Evolutionary conservation across 345 rosid genomes (phyloP), one percentile per base, ranked within the genome.

Genomic region (Mallotus nudiflorus): DNA sequence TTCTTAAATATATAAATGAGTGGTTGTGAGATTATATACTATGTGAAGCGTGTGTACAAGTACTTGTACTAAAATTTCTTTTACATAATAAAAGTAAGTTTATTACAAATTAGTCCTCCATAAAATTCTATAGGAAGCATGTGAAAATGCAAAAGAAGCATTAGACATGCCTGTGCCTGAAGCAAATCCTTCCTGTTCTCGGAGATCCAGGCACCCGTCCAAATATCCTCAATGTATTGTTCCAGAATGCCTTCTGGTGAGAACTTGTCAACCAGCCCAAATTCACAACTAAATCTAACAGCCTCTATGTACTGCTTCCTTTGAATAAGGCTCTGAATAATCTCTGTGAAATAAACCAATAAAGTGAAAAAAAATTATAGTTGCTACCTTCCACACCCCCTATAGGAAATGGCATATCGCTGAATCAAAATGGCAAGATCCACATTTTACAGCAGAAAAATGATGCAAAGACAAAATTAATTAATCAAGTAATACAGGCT

Each of bases 321-420:
- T 48, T 9, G 20, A 60, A 75, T 39, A 35, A 83, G 85, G 46
- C 33, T 44, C 18, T 16, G 28, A 64, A 79, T 65, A 35, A 83
- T 69, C 52, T 31, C 89, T 83, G 79, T 45, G 35, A 61, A 73
- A 31, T 37, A 33, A 22, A 8, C 10, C 28, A 68, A 77, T n/a
- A 14, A 13, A 40, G 5, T 28, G 22, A 24, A 19, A 29, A 1
- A 28, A 66, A 31, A 33, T 19, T 6, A 12, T 9, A 64, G 15
- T 40, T 37, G 27, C 49, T 6, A 24, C 3, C 56, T 19, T 27
- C 28, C 46, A 22, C 16, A 42, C 25, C 39, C 40, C 39, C 1
- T n/a, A n/a, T n/a, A n/a, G 29, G 51, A 49, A 65, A 31, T 65
- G 13, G 55, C 15, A 65, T 11, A 13, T 65, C 52, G 45, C 28